phyloP scores from a whole-genome alignment of 2,329 filamentous ascomycete genomes.

The Paraphaeosphaeria minitans region DNA sequence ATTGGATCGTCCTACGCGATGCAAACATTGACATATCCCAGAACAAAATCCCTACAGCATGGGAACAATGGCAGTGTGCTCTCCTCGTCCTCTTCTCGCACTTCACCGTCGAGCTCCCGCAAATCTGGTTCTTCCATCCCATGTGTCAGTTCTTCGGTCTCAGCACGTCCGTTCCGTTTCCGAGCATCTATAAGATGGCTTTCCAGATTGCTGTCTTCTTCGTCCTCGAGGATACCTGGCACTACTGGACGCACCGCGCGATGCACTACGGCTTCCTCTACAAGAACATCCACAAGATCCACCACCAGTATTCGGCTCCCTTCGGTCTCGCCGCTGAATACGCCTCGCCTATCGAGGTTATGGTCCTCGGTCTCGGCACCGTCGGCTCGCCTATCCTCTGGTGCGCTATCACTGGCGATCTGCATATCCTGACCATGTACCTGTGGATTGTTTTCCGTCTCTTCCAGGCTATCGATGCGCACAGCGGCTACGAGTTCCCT shows the following conservation, averaged over 20 bases:
- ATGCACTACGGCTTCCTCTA: slow-evolving; percentile 96
- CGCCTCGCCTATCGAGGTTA: slow-evolving; percentile 94
- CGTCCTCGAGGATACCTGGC: slow-evolving; percentile 94
- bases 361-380: slow-evolving; percentile 87
- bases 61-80: slow-evolving; percentile 94
- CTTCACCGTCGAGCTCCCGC: slow-evolving; percentile 96
- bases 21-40: slow-evolving; percentile 41
- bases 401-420: slow-evolving; percentile 79
- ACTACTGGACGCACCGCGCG: slow-evolving; percentile 93
- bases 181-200: slow-evolving; percentile 80
- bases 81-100: slow-evolving; percentile 91
- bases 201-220: slow-evolving; percentile 94
- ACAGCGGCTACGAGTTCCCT: slow-evolving; percentile 97
- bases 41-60: slow-evolving; percentile 86
- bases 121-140: slow-evolving; percentile 99
- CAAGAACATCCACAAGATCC: slow-evolving; percentile 97
- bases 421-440: slow-evolving; percentile 98
- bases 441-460: slow-evolving; percentile 90
- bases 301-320: slow-evolving; percentile 97
- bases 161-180: slow-evolving; percentile 87
- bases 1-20: neutral
- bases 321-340: slow-evolving; percentile 98
- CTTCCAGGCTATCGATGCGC: slow-evolving; percentile 96
- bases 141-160: slow-evolving; percentile 92
- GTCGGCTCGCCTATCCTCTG: slow-evolving; percentile 83